Conservation (phyloP, 176 grass and related monocot genomes). For the Miscanthus lutarioriparius region DNA sequence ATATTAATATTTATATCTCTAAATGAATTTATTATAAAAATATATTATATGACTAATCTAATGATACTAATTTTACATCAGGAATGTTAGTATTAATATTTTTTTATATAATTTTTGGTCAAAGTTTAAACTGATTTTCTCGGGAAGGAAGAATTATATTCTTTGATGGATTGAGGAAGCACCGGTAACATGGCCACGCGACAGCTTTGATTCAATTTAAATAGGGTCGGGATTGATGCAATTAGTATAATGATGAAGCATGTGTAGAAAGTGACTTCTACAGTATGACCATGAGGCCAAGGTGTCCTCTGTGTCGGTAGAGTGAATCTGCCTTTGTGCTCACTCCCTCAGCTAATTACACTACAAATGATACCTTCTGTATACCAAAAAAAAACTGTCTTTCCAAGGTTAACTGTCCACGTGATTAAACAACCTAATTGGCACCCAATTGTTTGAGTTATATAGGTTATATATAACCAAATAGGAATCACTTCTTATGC, state of each 20-base stretch:
- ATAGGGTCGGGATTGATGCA: neutral
- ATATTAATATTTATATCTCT: no score
- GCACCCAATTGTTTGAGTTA: neutral
- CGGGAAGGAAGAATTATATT: no score
- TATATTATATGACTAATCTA: no score
- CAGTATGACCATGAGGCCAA: neutral
- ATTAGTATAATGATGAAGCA: neutral
- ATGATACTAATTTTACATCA: no score
- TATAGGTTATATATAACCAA: neutral
- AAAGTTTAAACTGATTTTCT: no score
- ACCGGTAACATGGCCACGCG: neutral
- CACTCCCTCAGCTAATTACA: neutral
- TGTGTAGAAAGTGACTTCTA: neutral
- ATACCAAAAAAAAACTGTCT: neutral
- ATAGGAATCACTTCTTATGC: neutral
- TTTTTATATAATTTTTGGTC: no score
- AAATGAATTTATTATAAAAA: no score
- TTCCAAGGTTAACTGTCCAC: neutral
- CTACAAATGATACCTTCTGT: neutral
- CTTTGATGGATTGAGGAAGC: no score
- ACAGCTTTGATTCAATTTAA: neutral
- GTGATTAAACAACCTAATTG: no score
- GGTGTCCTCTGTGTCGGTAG: conserved; percentile 6
- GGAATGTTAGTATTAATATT: no score
- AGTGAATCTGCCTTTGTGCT: neutral